A percentile compares a stretch with the other conserved stretches of the same genome.
phyloP scores from a whole-genome alignment of 352 stramenopile species.

The Globisporangium okanoganense region DNA sequence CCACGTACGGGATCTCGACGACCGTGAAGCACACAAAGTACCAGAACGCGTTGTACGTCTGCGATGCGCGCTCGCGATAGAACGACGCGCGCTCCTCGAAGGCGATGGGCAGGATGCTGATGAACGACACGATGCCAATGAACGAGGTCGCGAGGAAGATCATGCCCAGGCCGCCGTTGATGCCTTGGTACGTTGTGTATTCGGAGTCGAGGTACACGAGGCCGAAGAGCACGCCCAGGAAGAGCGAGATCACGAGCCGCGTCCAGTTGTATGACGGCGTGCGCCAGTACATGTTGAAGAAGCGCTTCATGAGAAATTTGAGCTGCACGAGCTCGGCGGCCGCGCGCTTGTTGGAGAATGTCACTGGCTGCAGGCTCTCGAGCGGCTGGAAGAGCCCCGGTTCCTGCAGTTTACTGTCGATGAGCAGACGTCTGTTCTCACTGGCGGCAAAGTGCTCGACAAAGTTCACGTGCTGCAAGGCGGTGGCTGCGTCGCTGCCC shows the following conservation, averaged over 20 bases:
- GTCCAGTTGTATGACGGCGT: conserved; percentile 87
- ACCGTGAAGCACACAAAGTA: conserved; percentile 69
- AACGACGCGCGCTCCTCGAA: conserved; percentile 83
- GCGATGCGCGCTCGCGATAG: conserved; percentile 83
- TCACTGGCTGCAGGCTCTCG: conserved; percentile 11
- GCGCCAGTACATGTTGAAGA: conserved; percentile 64
- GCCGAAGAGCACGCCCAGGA: conserved; percentile 80
- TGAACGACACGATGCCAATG: conserved; percentile 64
- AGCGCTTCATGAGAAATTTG: conserved; percentile 43
- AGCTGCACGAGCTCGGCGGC: conserved; percentile 35
- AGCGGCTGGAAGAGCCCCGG: background rate
- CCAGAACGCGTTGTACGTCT: conserved; percentile 72
- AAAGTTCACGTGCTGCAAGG: background rate
- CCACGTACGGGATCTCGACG: conserved; percentile 64
- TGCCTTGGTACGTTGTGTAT: conserved; percentile 33
- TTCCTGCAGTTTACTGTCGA: conserved; percentile 4
- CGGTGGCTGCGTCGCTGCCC: background rate
- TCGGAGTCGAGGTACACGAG: conserved; percentile 31
- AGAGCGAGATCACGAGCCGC: conserved; percentile 59
- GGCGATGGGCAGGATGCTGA: conserved; percentile 66
- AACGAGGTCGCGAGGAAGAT: conserved; percentile 81
- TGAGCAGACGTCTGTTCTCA: conserved; percentile 6
- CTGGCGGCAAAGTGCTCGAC: conserved; percentile 2
- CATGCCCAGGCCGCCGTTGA: conserved; percentile 48
- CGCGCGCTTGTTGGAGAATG: conserved; percentile 31